Percentiles rank a stretch among this genome's conserved stretches.
These are phyloP conservation scores for Ampelocalamus luodianensis DNA, from an alignment of 176 grass and related monocot genomes.

Conservation along the genomic window DNA sequence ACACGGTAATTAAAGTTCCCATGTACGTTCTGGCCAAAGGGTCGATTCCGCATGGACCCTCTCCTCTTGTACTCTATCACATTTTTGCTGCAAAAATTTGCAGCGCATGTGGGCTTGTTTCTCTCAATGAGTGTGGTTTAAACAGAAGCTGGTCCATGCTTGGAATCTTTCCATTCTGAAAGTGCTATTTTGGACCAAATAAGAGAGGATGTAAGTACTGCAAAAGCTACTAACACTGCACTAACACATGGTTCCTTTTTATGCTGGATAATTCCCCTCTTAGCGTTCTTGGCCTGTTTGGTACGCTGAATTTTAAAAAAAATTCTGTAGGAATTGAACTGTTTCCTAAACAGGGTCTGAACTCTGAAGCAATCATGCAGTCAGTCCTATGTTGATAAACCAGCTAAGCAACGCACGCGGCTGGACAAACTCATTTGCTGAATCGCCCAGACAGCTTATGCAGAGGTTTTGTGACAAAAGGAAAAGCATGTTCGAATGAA, in stretches of 20 bases:
- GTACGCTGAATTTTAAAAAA: background rate
- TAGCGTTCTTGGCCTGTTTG: background rate
- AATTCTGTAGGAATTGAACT: background rate
- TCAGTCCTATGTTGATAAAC: background rate
- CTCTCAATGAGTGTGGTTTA: background rate
- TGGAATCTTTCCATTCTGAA: background rate
- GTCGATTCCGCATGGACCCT: constrained; percentile 1
- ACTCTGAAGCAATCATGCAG: background rate
- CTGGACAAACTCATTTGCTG: background rate
- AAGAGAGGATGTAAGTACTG: background rate
- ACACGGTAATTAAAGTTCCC: background rate
- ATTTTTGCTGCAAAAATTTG: background rate
- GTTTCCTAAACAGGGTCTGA: background rate
- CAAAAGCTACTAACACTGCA: constrained; percentile 1
- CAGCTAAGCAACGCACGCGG: background rate
- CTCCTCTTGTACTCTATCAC: background rate
- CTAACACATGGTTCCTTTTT: background rate
- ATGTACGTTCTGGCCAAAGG: constrained; percentile 9
- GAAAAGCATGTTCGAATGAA: background rate
- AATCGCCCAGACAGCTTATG: background rate
- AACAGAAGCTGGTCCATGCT: background rate
- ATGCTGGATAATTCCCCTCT: background rate
- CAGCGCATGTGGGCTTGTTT: background rate
- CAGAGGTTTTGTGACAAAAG: constrained; percentile 8
- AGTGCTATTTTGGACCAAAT: background rate